Conservation (phyloP, 75 land plant species). For the Selaginella moellendorffii region DNA sequence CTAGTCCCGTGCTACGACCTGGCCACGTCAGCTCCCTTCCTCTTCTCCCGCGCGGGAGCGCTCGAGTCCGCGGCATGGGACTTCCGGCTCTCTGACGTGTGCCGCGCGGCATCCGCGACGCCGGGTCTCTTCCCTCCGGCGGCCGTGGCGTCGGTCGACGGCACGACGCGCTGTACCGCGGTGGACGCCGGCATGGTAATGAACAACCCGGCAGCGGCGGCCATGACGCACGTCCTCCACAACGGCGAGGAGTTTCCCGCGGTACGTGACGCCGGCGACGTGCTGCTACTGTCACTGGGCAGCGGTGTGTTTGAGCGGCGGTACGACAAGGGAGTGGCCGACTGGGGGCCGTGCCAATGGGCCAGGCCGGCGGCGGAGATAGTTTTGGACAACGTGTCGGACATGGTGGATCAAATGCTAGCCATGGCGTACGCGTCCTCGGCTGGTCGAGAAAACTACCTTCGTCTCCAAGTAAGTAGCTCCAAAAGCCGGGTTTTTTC, state of each 20-base stretch:
- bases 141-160: constrained; percentile 50
- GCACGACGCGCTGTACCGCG: constrained; percentile 55
- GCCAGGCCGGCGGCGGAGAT: constrained; percentile 48
- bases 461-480: constrained; percentile 61
- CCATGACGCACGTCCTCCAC: constrained; percentile 81
- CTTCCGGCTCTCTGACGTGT: constrained; percentile 64
- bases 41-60: constrained; percentile 77
- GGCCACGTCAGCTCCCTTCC: constrained; percentile 50
- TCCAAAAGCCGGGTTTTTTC: not conserved
- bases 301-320: constrained; percentile 39
- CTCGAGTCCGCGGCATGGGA: constrained; percentile 48
- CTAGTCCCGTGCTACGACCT: constrained; percentile 90
- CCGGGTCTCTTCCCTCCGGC: constrained; percentile 54
- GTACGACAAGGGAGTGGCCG: constrained; percentile 12
- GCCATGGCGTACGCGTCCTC: constrained; percentile 51
- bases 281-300: constrained; percentile 74
- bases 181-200: constrained; percentile 84
- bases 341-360: constrained; percentile 45
- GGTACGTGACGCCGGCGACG: constrained; percentile 58
- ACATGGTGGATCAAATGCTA: constrained; percentile 70
- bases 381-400: constrained; percentile 62
- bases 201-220: constrained; percentile 92
- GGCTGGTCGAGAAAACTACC: constrained; percentile 39
- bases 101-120: constrained; percentile 75
- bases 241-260: constrained; percentile 72